Base-by-base conservation (phyloP, 1,284 basidiomycete species). In the Meira miltonrushii region DNA sequence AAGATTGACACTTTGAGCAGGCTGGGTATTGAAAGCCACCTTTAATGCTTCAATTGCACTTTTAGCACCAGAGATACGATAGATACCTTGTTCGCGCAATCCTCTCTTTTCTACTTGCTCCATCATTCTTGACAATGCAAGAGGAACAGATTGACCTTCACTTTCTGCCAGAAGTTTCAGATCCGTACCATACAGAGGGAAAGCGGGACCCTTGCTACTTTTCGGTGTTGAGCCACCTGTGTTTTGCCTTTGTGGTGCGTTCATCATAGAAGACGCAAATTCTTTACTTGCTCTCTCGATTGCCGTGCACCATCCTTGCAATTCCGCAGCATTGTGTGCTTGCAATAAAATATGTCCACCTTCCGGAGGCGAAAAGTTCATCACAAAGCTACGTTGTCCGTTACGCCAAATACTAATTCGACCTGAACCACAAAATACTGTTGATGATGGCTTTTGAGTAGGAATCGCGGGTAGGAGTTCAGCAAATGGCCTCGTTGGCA, bases 31-130 rank as follows among this genome's bases (percentile, higher is more conserved):
- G 47, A 71, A 69, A 1, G 68, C 62, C 2, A 64, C 43, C 25
- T 71, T 65, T 44, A 78, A 66, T 19, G 51, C 64, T 40, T 73
- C 68, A 17, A 78, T 68, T 9, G 70, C 61, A 33, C 61, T 68
- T 62, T 74, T 75, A 11, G 72, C 66, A 7, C 75, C 75, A 17
- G 73, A 73, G 57, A 78, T 72, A 19, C 75, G 73, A 57, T 78
- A 78, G 58, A 78, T 77, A 17, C 75, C 75, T 55, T 74, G 69
- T 61, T 78, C 75, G 37, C 64, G 57, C 25, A 78, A 55, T n/a
- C 75, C 61, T 53, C 75, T 64, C 1, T 68, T 57, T 54, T 78
- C 75, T 44, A 78, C 65, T 55, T 77, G 73, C n/a, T 68, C 64
- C 51, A 78, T 65, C 66, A 78, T 69, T 15, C 72, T 55, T 58